Percentiles rank a stretch among this genome's conserved stretches.
Conservation (phyloP, 768 basidiomycete genomes). For the Suillus variegatus region DNA sequence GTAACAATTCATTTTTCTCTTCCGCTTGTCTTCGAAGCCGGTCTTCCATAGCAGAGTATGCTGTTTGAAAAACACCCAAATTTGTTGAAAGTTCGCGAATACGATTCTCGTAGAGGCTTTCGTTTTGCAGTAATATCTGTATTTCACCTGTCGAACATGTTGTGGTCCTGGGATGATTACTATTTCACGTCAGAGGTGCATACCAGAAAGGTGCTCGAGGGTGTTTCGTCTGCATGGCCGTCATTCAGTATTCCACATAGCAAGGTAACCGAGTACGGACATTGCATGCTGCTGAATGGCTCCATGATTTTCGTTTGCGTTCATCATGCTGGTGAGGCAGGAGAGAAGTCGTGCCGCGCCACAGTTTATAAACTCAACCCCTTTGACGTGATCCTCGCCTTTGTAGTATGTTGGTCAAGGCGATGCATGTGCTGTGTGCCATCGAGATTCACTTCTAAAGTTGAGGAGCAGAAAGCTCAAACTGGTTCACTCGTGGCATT, state of each 20-base stretch:
- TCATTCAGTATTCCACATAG: background rate
- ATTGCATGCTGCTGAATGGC: background rate
- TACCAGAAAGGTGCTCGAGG: constrained; percentile 7
- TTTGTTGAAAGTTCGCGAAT: constrained; percentile 28
- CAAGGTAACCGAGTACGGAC: background rate
- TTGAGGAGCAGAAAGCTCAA: background rate
- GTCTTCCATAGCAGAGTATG: constrained; percentile 25
- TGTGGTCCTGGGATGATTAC: background rate
- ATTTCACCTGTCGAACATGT: constrained; percentile 28
- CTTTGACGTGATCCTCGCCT: constrained; percentile 6
- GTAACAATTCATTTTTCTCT: constrained; percentile 15
- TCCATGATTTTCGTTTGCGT: constrained; percentile 3
- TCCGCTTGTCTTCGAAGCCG: constrained; percentile 19
- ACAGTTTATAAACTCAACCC: constrained; percentile 8
- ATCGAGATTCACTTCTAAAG: constrained; percentile 1
- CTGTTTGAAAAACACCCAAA: constrained; percentile 25
- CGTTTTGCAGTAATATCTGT: constrained; percentile 25
- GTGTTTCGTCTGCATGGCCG: constrained; percentile 1
- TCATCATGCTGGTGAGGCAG: constrained; percentile 1
- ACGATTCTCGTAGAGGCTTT: constrained; percentile 19
- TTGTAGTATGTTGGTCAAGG: constrained; percentile 3
- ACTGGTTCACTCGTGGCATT: background rate
- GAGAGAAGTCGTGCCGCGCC: background rate
- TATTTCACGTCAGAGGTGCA: constrained; percentile 1
- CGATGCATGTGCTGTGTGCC: constrained; percentile 9